Base-by-base conservation (phyloP, 495 filamentous ascomycete genomes). In the Penicillium soppii region DNA sequence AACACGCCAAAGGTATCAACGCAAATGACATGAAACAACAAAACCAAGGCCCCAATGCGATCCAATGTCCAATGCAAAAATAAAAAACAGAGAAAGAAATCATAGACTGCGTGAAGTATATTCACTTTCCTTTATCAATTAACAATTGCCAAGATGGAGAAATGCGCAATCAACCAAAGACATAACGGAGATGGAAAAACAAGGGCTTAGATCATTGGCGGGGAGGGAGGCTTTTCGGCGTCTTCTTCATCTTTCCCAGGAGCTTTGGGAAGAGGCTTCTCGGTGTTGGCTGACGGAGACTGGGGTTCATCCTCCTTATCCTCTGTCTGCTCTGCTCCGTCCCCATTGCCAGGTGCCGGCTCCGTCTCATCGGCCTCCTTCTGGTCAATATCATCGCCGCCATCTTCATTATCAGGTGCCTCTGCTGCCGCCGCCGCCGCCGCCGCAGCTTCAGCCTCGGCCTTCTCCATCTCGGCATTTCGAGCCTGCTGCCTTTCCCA, bases 401-500 rank as follows among this genome's bases (percentile, higher is more conserved):
- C 57, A 16, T 61, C 61, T 13, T 46, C 5, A 15, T 61, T 58
- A 30, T 52, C 23, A 25, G 57, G 48, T 0, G 55, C 59, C 4
- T 52, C 56, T 15, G 44, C 44, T 2, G 58, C 63, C 0, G 61
- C 48, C 1, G 58, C 59, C 2, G 56, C 56, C 15, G 48, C 44
- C 2, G 58, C 63, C 0, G 61, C 60, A 9, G 54, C 57, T 46
- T 66, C 63, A 1, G 61, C 63, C 33, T 67, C 61, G 5, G 45
- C 53, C 15, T 55, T 58, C 43, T 73, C 74, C 54, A 74, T 70
- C 43, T 71, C 74, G 2, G 72, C 74, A 42, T 72, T 70, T 42
- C 74, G 68, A 39, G 73, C 75, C 57, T 77, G 76, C 70, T 86
- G 78, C 42, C 81, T 70, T 56, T 91, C 89, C 86, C 87, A 95